A percentile compares a stretch with the other conserved stretches of the same genome.
phyloP scores from a whole-genome alignment of 208 protist species.

The Porcisia hertigi region DNA sequence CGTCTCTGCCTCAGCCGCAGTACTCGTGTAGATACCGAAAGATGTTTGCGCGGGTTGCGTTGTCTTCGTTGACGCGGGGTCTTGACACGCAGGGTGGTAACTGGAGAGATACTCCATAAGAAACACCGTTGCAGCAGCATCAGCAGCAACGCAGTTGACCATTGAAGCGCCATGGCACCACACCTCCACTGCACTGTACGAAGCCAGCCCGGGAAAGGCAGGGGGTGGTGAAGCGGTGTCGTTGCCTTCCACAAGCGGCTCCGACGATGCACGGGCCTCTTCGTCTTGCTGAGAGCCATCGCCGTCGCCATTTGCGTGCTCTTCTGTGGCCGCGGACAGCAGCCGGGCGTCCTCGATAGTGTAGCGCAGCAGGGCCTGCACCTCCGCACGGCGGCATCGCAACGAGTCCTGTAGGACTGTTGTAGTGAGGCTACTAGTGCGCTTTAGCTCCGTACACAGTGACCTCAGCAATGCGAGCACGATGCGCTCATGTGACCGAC shows the following conservation, averaged over 20 bases:
- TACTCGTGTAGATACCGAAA: conserved; percentile 35
- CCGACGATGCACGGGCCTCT: background rate
- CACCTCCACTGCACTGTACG: conserved; percentile 60
- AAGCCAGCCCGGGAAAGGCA: conserved; percentile 57
- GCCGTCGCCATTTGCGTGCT: conserved; percentile 15
- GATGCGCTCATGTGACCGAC: conserved; percentile 39
- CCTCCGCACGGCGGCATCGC: conserved; percentile 49
- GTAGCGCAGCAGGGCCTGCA: conserved; percentile 53
- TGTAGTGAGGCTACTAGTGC: conserved; percentile 41
- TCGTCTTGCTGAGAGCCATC: conserved; percentile 5
- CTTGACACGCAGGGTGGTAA: conserved; percentile 24
- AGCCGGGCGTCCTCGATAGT: conserved; percentile 34
- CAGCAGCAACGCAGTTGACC: conserved; percentile 40
- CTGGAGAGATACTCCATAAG: conserved; percentile 42
- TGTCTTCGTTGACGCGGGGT: background rate
- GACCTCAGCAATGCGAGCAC: conserved; percentile 44
- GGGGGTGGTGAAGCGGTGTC: conserved; percentile 20
- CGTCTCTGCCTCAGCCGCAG: conserved; percentile 26
- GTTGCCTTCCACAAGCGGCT: background rate
- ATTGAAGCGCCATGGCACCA: conserved; percentile 78
- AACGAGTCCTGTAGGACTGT: conserved; percentile 56
- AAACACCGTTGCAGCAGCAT: conserved; percentile 62
- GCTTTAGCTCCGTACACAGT: conserved; percentile 52
- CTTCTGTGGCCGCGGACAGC: conserved; percentile 18
- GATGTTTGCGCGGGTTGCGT: conserved; percentile 9